Evolutionary conservation across 176 grass and related monocot genomes (phyloP).

Genomic region (Eremochloa ophiuroides): DNA sequence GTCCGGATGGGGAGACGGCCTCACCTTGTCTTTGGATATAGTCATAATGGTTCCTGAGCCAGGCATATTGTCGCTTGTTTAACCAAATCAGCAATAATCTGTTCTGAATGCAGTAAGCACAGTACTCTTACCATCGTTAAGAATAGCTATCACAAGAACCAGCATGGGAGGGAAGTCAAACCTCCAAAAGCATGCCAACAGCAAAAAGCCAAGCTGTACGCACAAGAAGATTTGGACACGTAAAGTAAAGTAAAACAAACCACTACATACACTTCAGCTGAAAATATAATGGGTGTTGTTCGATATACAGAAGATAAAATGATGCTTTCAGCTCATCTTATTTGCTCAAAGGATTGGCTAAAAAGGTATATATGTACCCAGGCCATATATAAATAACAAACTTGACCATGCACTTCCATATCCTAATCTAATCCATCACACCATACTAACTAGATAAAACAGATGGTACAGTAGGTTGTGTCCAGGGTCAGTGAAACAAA

Average conservation of each 20-base stretch:
- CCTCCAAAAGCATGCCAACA: conserved; percentile 46
- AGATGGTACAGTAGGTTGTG: neutral
- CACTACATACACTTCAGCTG: neutral
- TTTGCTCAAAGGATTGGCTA: neutral
- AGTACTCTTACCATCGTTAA: conserved; percentile 53
- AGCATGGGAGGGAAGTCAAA: conserved; percentile 59
- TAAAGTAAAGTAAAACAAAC: conserved; percentile 3
- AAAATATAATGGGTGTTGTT: neutral
- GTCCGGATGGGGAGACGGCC: conserved; percentile 57
- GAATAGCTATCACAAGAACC: conserved; percentile 63
- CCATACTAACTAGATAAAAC: conserved; percentile 6
- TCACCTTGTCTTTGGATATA: conserved; percentile 66
- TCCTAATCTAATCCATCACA: no score
- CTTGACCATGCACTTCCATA: neutral
- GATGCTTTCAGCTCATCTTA: neutral
- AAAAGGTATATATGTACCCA: neutral
- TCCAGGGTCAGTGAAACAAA: conserved; percentile 11
- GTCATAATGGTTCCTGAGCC: conserved; percentile 61
- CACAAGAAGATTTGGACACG: neutral
- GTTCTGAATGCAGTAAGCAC: neutral
- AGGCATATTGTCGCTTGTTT: neutral
- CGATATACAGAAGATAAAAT: neutral
- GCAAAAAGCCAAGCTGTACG: conserved; percentile 55
- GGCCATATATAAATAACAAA: conserved; percentile 3
- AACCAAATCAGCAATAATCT: neutral